phyloP scores from a whole-genome alignment of 352 stramenopile species.

The Thraustotheca clavata region DNA sequence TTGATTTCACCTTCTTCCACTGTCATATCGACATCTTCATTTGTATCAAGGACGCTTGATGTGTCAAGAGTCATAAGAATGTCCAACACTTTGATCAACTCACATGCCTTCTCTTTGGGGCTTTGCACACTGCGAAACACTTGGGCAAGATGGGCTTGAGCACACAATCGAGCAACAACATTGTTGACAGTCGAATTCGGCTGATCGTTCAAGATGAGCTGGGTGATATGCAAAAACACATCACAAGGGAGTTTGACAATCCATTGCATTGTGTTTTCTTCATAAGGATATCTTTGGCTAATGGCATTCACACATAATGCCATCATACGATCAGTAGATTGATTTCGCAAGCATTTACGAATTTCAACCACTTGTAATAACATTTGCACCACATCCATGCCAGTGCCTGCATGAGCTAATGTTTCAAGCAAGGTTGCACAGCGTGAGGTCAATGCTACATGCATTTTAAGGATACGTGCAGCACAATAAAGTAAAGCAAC shows the following conservation, averaged over 20 bases:
- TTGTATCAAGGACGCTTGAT: neutral
- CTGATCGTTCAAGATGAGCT: slow-evolving; percentile 27
- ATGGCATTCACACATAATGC: slow-evolving; percentile 27
- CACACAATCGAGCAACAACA: slow-evolving; percentile 24
- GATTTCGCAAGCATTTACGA: slow-evolving; percentile 21
- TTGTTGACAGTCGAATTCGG: slow-evolving; percentile 23
- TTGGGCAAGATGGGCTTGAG: slow-evolving; percentile 37
- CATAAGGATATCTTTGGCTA: slow-evolving; percentile 15
- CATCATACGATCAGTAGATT: slow-evolving; percentile 24
- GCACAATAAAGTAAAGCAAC: slow-evolving; percentile 20
- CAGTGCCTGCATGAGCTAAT: slow-evolving; percentile 9
- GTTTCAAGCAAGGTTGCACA: slow-evolving; percentile 19
- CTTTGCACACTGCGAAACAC: slow-evolving; percentile 27
- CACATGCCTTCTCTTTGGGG: slow-evolving; percentile 22
- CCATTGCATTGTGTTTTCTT: slow-evolving; percentile 23
- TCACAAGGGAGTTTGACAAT: slow-evolving; percentile 32
- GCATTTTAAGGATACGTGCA: slow-evolving; percentile 21
- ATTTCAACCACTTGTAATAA: slow-evolving; percentile 20
- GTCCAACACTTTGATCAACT: slow-evolving; percentile 30
- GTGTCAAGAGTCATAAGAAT: slow-evolving; percentile 18
- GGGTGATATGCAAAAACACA: slow-evolving; percentile 33
- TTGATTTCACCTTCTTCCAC: slow-evolving; percentile 11
- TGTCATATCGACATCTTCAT: slow-evolving; percentile 3
- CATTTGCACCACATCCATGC: slow-evolving; percentile 20
- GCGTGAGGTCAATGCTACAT: slow-evolving; percentile 13